Base-by-base conservation (phyloP, 495 filamentous ascomycete genomes). In the Lasiosphaeria miniovina region DNA sequence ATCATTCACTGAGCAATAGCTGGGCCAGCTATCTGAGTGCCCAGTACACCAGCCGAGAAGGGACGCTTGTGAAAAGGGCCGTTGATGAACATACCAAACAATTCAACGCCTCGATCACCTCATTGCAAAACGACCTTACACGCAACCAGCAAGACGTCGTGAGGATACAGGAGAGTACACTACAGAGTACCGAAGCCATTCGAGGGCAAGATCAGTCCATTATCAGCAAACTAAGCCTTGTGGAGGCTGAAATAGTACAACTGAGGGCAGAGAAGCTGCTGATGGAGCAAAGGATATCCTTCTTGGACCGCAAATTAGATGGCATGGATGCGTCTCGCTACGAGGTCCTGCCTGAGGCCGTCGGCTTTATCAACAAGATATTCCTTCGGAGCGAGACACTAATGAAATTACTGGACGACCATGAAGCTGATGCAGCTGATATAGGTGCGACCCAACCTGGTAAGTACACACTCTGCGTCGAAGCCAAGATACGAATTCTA, bases 1-100 rank as follows among this genome's bases (percentile, higher is more conserved):
- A 63, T n/a, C 52, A 59, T 14, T 60, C 64, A 1, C 51, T 68
- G 12, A 48, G 52, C 62, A 64, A 24, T 58, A 55, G 53, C 11
- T 72, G 69, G 69, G 38, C 61, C 40, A 60, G 55, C 40, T 72
- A 66, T 43, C 61, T 72, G 48, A 49, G 46, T n/a, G 60, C 65
- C 31, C 68, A 68, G 41, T 59, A 72, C 38, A 66, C 49, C 55
- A 61, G 36, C 36, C 46, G 58, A 7, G 66, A 70, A 38, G 35
- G 70, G 35, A 31, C 17, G n/a, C 45, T 45, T 36, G 35, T 71
- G 35, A 65, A 48, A 41, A 61, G 51, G 36, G 14, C 57, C 6
- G 48, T 70, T 31, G 61, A 61, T 7, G 63, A 61, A 1, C 59
- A 68, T 3, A 35, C 53, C 15, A 55, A 50, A 3, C 45, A 68